Evolutionary conservation across 805 yeast genomes (phyloP).

Genomic region (Ogataea corticis): DNA sequence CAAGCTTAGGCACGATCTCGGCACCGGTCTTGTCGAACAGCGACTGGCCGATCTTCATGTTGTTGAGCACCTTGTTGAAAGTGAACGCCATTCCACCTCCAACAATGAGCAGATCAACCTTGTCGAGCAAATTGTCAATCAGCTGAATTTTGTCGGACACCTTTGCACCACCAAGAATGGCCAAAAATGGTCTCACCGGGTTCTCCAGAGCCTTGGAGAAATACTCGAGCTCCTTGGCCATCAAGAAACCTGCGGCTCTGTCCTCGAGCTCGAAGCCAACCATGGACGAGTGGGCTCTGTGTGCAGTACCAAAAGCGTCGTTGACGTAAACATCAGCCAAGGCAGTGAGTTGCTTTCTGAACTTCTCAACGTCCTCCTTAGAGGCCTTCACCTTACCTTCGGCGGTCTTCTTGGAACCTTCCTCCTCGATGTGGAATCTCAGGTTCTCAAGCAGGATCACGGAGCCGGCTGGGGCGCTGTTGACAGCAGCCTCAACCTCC

Average conservation of each 20-base stretch:
- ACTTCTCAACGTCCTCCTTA: slow-evolving; percentile 75
- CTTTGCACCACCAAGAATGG: slow-evolving; percentile 99
- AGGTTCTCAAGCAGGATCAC: slow-evolving; percentile 93
- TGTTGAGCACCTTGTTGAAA: slow-evolving; percentile 89
- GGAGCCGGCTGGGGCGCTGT: slow-evolving; percentile 72
- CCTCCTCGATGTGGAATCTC: slow-evolving; percentile 98
- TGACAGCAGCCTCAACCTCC: slow-evolving; percentile 80
- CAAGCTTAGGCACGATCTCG: slow-evolving; percentile 86
- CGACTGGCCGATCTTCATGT: slow-evolving; percentile 87
- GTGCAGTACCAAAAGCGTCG: slow-evolving; percentile 99
- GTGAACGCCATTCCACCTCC: slow-evolving; percentile 99
- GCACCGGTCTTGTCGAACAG: slow-evolving; percentile 94
- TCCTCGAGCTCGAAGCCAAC: slow-evolving; percentile 95
- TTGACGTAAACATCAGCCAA: slow-evolving; percentile 96
- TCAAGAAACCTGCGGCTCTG: slow-evolving; percentile 98
- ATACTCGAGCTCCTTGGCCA: slow-evolving; percentile 95
- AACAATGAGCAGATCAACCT: slow-evolving; percentile 90
- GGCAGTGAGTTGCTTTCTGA: slow-evolving; percentile 87
- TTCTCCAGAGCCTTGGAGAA: slow-evolving; percentile 98
- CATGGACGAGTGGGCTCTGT: slow-evolving; percentile 99
- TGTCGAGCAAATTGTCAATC: slow-evolving; percentile 94
- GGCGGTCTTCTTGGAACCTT: slow-evolving; percentile 78
- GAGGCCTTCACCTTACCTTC: slow-evolving; percentile 95
- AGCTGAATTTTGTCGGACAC: slow-evolving; percentile 98
- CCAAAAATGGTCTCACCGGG: slow-evolving; percentile 98